Base-by-base conservation (phyloP, 1,284 basidiomycete genomes). In the Neotropicomus parvogracilis region DNA sequence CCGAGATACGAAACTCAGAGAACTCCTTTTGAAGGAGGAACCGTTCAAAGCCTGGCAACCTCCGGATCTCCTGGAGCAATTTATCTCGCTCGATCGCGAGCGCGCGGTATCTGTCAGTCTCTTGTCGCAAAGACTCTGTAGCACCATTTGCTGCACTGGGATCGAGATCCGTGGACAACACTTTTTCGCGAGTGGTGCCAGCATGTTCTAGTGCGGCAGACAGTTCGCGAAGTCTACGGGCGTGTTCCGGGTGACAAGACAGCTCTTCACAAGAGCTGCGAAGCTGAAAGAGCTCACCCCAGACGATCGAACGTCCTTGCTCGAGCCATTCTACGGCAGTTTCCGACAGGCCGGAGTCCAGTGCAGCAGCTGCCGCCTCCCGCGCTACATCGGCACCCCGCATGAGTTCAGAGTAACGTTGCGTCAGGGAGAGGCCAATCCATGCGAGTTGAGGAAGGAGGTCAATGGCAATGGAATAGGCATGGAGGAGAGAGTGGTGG, bases 361-460 rank as follows among this genome's bases (percentile, higher is more conserved):
- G 13, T 4, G 39, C 39, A 14, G 39, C 39, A 5, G 27, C 39
- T n/a, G 39, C 39, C 4, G 27, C 39, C 13, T 40, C 39, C 8
- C 4, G 17, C 2, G 20, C 44, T 1, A 48, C 13, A 7, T 44
- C 21, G 6, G 28, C 27, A 19, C 28, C 33, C 7, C 4, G 20
- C 3, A 8, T 4, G 24, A 50, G 45, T 9, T 26, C 24, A 10
- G 12, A 4, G 24, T 42, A 49, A 4, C 49, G 49, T 1, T 32
- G n/a, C 9, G 4, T 14, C 13, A 48, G 20, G 2, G 34, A 13
- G 13, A 14, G 13, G 4, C 39, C 39, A 6, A 40, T 31, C 39
- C 39, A 40, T 20, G 39, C 39, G 8, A 50, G 39, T 17, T 40
- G 48, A 16, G 48, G 37, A 35, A 49, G 48, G 8, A 48, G 31